phyloP scores from a whole-genome alignment of 805 yeast genomes.

The Novakomyces olei region DNA sequence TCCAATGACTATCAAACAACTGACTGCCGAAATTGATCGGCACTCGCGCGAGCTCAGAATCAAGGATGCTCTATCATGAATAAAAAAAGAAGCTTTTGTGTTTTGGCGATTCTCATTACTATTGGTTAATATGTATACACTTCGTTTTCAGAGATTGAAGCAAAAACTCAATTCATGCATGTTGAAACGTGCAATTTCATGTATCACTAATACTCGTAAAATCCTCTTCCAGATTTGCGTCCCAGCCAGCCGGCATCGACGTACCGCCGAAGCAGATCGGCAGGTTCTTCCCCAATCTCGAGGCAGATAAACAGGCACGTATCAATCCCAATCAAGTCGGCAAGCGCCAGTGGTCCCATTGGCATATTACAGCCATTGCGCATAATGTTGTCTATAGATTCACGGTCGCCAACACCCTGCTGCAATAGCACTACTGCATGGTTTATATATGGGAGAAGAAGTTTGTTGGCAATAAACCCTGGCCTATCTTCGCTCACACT shows the following conservation, averaged over 20 bases:
- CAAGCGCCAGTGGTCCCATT: conserved; percentile 23
- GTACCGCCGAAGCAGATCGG: conserved; percentile 18
- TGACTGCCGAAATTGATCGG: too few species aligned
- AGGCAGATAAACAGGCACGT: conserved; percentile 22
- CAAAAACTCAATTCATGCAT: too few species aligned
- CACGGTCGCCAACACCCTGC: conserved; percentile 18
- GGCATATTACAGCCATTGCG: conserved; percentile 27
- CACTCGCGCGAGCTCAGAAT: too few species aligned
- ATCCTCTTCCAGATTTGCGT: conserved; percentile 20
- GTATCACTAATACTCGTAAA: conserved; percentile 20
- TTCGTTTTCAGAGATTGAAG: too few species aligned
- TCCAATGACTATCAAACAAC: too few species aligned
- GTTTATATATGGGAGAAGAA: conserved; percentile 23
- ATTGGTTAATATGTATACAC: too few species aligned
- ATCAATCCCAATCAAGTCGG: conserved; percentile 24
- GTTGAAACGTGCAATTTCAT: too few species aligned
- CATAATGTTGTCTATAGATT: conserved; percentile 24
- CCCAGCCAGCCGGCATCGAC: conserved; percentile 25
- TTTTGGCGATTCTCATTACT: too few species aligned
- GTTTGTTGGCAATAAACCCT: conserved; percentile 24
- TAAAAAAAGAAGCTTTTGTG: too few species aligned
- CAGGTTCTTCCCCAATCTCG: conserved; percentile 19
- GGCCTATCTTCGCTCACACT: conserved; percentile 20
- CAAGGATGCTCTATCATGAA: too few species aligned
- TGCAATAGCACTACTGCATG: conserved; percentile 19